Evolutionary conservation across 2,329 filamentous ascomycete genomes (phyloP).

Genomic region (Arthroderma uncinatum): DNA sequence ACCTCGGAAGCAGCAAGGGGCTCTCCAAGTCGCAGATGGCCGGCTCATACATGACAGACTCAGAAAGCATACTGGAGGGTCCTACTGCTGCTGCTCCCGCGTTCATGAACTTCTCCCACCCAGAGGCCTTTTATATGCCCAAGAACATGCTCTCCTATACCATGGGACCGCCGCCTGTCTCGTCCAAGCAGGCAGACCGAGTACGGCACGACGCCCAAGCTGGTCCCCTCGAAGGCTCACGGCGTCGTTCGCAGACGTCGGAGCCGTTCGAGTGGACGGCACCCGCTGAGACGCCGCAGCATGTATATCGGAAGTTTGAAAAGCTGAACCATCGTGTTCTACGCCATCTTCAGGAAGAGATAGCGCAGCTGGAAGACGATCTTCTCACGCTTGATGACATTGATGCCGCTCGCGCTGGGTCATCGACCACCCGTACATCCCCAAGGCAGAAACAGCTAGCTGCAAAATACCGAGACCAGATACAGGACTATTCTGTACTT

Average conservation of each 20-base stretch:
- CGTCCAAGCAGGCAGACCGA: constrained; percentile 22
- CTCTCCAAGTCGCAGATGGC: constrained; percentile 12
- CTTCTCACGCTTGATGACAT: constrained; percentile 57
- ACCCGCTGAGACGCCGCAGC: constrained; percentile 26
- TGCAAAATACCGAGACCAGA: constrained; percentile 36
- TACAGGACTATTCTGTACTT: constrained; percentile 42
- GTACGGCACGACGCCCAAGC: neutral
- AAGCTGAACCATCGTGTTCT: constrained; percentile 70
- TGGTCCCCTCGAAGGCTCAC: neutral
- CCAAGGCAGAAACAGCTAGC: constrained; percentile 27
- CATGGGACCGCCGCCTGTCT: constrained; percentile 30
- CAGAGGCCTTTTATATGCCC: constrained; percentile 26
- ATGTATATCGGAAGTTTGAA: constrained; percentile 75
- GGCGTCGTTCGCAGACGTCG: neutral
- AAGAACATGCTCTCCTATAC: constrained; percentile 23
- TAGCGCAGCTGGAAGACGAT: constrained; percentile 68
- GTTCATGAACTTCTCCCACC: constrained; percentile 24
- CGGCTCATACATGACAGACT: constrained; percentile 15
- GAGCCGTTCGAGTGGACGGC: neutral
- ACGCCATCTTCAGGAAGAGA: constrained; percentile 74
- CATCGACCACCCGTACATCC: constrained; percentile 19
- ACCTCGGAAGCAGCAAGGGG: constrained; percentile 14
- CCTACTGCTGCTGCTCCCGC: constrained; percentile 19
- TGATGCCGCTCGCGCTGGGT: constrained; percentile 30
- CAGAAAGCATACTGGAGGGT: constrained; percentile 15